Percentiles rank a stretch among this genome's conserved stretches.
Conservation (phyloP, 768 basidiomycete species). For the Russula lepida region DNA sequence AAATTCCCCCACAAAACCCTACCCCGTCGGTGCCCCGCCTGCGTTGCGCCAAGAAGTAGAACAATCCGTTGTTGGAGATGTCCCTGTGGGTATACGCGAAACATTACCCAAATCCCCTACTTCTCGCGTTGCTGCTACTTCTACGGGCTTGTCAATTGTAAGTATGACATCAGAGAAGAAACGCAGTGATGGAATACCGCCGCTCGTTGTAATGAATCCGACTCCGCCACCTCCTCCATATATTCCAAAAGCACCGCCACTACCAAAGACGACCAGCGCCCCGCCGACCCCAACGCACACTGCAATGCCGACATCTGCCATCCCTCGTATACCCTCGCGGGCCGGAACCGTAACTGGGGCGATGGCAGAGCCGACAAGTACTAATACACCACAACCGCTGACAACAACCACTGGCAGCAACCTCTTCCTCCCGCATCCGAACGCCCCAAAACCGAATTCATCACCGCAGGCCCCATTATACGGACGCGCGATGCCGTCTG, state of each 20-base stretch:
- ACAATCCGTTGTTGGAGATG: slow-evolving; percentile 9
- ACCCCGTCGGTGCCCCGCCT: slow-evolving; percentile 17
- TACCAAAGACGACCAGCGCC: background rate
- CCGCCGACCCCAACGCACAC: background rate
- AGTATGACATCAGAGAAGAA: slow-evolving; percentile 19
- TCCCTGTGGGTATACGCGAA: slow-evolving; percentile 21
- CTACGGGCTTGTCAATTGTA: slow-evolving; percentile 1
- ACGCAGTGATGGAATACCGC: slow-evolving; percentile 27
- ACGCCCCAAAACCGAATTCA: slow-evolving; percentile 39
- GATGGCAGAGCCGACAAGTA: background rate
- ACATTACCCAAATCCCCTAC: background rate
- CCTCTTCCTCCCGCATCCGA: slow-evolving; percentile 46
- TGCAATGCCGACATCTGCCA: slow-evolving; percentile 1
- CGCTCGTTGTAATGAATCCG: slow-evolving; percentile 24
- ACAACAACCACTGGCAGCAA: slow-evolving; percentile 28
- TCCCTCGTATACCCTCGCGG: slow-evolving; percentile 8
- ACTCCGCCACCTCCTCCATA: slow-evolving; percentile 29
- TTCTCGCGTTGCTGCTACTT: background rate
- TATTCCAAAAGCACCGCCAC: slow-evolving; percentile 10
- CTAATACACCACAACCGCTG: background rate
- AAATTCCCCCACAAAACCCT: background rate
- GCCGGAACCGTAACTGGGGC: slow-evolving; percentile 23
- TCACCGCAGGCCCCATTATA: slow-evolving; percentile 54
- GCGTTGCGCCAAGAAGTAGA: slow-evolving; percentile 15
- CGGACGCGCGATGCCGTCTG: slow-evolving; percentile 29